Conservation (phyloP, 306 rosid species). For the Cajanus cajan region DNA sequence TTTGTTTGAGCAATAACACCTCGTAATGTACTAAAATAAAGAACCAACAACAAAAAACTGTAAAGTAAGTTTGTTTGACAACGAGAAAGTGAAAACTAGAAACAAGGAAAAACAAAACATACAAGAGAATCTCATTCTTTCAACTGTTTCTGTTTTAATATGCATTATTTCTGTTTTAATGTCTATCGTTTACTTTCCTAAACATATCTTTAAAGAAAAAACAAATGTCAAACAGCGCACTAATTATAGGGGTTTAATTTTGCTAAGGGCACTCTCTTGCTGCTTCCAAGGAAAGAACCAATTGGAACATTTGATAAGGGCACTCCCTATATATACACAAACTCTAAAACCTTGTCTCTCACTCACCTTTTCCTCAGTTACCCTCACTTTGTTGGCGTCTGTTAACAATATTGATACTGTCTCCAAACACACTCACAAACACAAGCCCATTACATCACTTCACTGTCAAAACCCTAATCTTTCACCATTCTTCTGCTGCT, state of each 20-base stretch:
- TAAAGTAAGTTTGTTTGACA: neutral
- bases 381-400: conserved; percentile 34
- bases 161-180: too few species aligned
- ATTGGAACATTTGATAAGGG: neutral
- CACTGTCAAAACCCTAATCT: conserved; percentile 53
- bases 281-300: neutral
- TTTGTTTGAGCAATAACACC: neutral
- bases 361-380: conserved; percentile 11
- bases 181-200: too few species aligned
- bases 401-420: conserved; percentile 33
- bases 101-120: neutral
- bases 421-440: conserved; percentile 29
- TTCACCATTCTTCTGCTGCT: neutral
- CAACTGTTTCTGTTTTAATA: too few species aligned
- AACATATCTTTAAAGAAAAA: too few species aligned
- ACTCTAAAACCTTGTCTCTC: neutral
- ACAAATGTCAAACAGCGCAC: neutral
- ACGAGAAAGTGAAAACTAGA: neutral
- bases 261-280: neutral
- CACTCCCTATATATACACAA: neutral
- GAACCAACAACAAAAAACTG: neutral
- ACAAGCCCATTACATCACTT: neutral
- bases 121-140: neutral
- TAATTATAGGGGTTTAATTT: neutral
- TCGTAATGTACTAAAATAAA: neutral